Evolutionary conservation across 192 early-diverging fungal species (phyloP).

Genomic region (Coemansia sp.): DNA sequence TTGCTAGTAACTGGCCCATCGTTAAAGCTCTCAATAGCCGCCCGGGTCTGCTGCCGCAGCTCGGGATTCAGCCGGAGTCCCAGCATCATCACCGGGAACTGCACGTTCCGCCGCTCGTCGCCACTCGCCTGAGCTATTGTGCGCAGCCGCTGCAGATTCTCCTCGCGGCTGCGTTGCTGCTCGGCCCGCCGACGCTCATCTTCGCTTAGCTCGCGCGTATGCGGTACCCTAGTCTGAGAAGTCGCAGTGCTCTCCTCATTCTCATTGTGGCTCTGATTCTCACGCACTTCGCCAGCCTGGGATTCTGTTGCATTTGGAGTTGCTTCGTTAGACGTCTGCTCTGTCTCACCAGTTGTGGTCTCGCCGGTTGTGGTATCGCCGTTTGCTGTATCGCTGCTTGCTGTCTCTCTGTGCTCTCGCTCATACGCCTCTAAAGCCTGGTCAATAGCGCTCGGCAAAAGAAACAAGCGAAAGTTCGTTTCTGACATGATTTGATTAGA

Average conservation of each 20-base stretch:
- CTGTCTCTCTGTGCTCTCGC: not conserved
- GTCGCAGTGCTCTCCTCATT: not conserved
- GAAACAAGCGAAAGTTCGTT: slow-evolving; percentile 38
- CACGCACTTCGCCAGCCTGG: too few relatives aligned
- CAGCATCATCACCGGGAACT: slow-evolving; percentile 34
- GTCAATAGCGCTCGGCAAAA: slow-evolving; percentile 46
- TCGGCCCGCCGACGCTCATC: slow-evolving; percentile 14
- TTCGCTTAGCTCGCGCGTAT: not conserved
- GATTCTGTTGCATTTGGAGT: too few relatives aligned
- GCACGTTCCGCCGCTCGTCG: slow-evolving; percentile 33
- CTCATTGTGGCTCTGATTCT: too few relatives aligned
- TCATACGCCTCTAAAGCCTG: slow-evolving; percentile 32
- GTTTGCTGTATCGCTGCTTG: not conserved
- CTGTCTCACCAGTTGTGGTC: not conserved
- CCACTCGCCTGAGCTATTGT: slow-evolving; percentile 38
- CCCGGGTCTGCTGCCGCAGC: slow-evolving; percentile 17
- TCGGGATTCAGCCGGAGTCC: slow-evolving; percentile 35
- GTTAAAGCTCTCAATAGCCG: not conserved
- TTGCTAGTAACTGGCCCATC: not conserved
- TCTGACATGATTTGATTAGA: not conserved
- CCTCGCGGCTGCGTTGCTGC: slow-evolving; percentile 21
- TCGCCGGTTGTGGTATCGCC: not conserved
- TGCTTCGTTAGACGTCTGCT: too few relatives aligned
- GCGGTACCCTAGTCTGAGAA: not conserved
- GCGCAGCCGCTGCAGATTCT: slow-evolving; percentile 34